Evolutionary conservation across 768 basidiomycete species (phyloP).

Genomic region (Hypsizygus marmoreus): DNA sequence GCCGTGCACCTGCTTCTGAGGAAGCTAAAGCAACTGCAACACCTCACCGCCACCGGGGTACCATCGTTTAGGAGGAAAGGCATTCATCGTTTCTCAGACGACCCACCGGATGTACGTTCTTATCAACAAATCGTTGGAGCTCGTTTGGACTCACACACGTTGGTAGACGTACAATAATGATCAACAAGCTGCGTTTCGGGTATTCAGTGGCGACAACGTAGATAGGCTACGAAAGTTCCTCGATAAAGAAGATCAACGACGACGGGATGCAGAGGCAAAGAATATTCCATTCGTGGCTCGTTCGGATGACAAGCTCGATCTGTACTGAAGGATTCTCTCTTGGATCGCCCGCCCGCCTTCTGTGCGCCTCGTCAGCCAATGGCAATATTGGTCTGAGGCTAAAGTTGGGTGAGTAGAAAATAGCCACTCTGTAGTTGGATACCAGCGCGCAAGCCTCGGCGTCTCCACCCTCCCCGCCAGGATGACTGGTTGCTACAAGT

Average conservation of each 20-base stretch:
- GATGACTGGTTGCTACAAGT: not conserved
- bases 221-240: constrained; percentile 63
- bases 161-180: constrained; percentile 62
- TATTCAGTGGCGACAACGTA: constrained; percentile 75
- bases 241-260: constrained; percentile 65
- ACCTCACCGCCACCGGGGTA: constrained; percentile 81
- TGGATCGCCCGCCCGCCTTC: not conserved
- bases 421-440: too few species aligned
- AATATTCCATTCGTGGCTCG: constrained; percentile 62
- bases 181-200: constrained; percentile 74
- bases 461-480: too few species aligned
- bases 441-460: too few species aligned
- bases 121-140: constrained; percentile 8
- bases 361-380: too few species aligned
- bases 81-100: constrained; percentile 75
- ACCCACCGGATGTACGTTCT: constrained; percentile 58
- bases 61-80: constrained; percentile 71
- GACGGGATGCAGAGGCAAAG: constrained; percentile 55
- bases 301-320: constrained; percentile 63
- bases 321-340: constrained; percentile 43
- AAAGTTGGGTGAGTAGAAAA: too few species aligned
- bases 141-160: not conserved
- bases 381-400: too few species aligned
- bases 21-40: constrained; percentile 59
- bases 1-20: constrained; percentile 73